phyloP scores from a whole-genome alignment of 208 protist species.

The Baffinella frigidus region DNA sequence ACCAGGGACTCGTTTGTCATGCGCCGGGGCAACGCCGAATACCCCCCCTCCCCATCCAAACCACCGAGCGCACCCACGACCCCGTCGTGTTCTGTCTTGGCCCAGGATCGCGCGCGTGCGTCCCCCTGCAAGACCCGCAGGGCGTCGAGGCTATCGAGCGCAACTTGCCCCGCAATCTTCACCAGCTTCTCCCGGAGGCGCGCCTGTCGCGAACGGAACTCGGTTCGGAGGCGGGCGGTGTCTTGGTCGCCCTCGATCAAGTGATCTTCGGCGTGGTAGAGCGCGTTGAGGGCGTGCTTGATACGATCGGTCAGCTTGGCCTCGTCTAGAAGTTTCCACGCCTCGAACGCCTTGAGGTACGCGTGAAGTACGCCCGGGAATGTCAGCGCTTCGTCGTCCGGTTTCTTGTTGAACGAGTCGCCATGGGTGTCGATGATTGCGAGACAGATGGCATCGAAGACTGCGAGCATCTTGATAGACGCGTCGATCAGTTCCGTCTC shows the following conservation, averaged over 20 bases:
- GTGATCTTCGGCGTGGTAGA: not conserved
- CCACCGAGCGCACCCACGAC: no score
- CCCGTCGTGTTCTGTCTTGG: no score
- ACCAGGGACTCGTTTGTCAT: no score
- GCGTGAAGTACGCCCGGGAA: not conserved
- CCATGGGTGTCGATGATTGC: not conserved
- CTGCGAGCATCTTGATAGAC: not conserved
- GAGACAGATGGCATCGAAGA: not conserved
- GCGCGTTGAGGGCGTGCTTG: constrained; percentile 7
- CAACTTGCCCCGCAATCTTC: not conserved
- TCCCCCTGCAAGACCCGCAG: no score
- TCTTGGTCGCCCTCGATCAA: not conserved
- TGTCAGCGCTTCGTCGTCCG: not conserved
- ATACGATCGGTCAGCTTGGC: not conserved
- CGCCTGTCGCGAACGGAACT: not conserved
- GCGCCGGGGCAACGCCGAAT: no score
- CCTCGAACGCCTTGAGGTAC: not conserved
- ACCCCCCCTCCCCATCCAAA: no score
- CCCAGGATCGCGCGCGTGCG: no score
- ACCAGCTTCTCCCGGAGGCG: not conserved
- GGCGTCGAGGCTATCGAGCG: no score
- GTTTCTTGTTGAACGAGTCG: not conserved
- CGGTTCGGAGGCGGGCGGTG: not conserved
- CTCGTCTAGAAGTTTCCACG: constrained; percentile 4
- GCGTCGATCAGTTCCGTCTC: not conserved